Evolutionary conservation across 768 basidiomycete genomes (phyloP), one percentile per base, ranked within the genome.

Genomic region (Tylopilus balloui): DNA sequence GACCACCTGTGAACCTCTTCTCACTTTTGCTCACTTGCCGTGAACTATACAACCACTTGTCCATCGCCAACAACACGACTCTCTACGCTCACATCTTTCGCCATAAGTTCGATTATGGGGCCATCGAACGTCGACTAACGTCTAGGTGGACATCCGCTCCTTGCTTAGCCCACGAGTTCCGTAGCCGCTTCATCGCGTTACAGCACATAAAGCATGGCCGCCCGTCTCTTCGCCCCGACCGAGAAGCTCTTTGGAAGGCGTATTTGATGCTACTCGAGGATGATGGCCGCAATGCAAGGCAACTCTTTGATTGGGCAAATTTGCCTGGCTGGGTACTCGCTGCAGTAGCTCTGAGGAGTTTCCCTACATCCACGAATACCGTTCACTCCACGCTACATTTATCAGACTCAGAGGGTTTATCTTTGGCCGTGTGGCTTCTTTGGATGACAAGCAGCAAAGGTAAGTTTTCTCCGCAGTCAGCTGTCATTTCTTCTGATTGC

Each of bases 231-330:
- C 47, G 17, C 25, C 39, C 47, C 13, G 64, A 69, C 23, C 34
- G 57, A 24, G 69, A 77, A 42, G 78, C 79, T 54, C 64, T 81
- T 14, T 82, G 81, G 81, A 74, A 70, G 15, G 72, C 68, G 11
- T 80, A 77, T 52, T 48, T 80, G 29, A 79, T 82, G 78, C 54
- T 80, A 39, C 61, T 74, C 20, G 80, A 81, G 61, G 73, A 76
- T 38, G 78, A 78, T 44, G 74, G 74, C 19, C 61, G 63, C 50
- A 80, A 80, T 50, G 65, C 69, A 44, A 53, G 55, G 1, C 79
- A 78, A 36, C 66, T 80, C 17, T 40, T 67, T 19, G 49, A 58
- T 19, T 78, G 75, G 72, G 77, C 77, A 34, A 58, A 56, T 36
- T 50, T 77, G 3, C 54, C 62, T 2, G 52, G 52, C 14, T 69